phyloP scores from a whole-genome alignment of 2,329 filamentous ascomycete species.

The Erysiphe pulchra region DNA sequence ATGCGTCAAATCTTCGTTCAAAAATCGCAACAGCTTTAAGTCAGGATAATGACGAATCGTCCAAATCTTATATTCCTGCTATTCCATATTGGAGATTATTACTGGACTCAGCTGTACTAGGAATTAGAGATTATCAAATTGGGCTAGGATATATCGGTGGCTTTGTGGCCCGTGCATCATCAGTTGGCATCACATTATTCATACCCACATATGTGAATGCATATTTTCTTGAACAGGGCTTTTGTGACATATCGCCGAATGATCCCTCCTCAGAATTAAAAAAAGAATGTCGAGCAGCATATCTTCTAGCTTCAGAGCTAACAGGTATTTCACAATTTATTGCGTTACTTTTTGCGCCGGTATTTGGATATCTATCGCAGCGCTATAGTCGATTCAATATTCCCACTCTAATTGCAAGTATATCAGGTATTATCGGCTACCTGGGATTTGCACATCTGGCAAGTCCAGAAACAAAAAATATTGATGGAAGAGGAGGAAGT shows the following conservation, averaged over 20 bases:
- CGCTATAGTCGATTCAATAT: constrained; percentile 39
- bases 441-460: constrained; percentile 45
- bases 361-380: constrained; percentile 70
- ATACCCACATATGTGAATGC: constrained; percentile 82
- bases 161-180: constrained; percentile 83
- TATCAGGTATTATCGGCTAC: constrained; percentile 58
- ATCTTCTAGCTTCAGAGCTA: constrained; percentile 64
- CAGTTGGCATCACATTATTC: constrained; percentile 84
- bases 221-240: constrained; percentile 60
- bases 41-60: neutral
- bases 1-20: constrained; percentile 1
- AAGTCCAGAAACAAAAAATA: constrained; percentile 46
- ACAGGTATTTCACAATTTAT: constrained; percentile 75
- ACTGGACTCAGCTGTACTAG: constrained; percentile 37
- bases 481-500: constrained; percentile 38
- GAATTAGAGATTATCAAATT: constrained; percentile 52
- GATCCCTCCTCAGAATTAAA: constrained; percentile 52
- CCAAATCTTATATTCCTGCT: neutral
- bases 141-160: constrained; percentile 76
- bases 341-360: constrained; percentile 59
- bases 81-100: constrained; percentile 34
- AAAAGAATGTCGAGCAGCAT: constrained; percentile 61
- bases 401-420: constrained; percentile 46
- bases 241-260: constrained; percentile 42
- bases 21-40: constrained; percentile 4